phyloP scores from a whole-genome alignment of 768 basidiomycete genomes.

The Trametes villosa region DNA sequence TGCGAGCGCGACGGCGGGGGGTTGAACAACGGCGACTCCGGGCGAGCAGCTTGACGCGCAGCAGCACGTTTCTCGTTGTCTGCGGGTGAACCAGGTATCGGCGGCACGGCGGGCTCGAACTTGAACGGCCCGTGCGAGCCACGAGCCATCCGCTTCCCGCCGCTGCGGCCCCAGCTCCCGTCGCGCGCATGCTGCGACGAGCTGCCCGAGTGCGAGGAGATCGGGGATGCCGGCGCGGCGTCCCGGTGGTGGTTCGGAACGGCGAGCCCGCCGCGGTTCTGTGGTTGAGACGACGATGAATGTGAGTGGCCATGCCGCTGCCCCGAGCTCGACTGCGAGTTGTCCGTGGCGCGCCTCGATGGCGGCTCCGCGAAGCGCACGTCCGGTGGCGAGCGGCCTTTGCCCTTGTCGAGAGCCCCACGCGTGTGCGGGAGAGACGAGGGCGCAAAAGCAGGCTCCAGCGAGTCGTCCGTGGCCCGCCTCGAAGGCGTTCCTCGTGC shows the following conservation, averaged over 20 bases:
- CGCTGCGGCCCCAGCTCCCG: conserved; percentile 63
- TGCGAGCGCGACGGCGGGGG: conserved; percentile 9
- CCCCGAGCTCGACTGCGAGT: conserved; percentile 19
- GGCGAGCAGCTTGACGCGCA: neutral
- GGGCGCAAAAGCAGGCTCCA: conserved; percentile 3
- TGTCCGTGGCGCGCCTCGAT: conserved; percentile 22
- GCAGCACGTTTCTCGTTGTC: conserved; percentile 24
- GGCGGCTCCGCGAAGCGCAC: conserved; percentile 17
- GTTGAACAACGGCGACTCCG: conserved; percentile 10
- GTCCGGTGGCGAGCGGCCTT: conserved; percentile 3
- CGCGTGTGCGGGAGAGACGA: conserved; percentile 8
- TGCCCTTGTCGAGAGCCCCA: conserved; percentile 11
- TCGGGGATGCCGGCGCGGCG: conserved; percentile 23
- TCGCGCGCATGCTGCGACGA: conserved; percentile 21
- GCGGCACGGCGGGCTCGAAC: conserved; percentile 70
- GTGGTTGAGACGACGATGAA: neutral
- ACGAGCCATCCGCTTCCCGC: conserved; percentile 43
- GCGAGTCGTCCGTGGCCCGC: neutral
- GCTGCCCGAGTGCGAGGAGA: conserved; percentile 29
- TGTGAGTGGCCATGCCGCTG: neutral
- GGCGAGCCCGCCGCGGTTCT: neutral
- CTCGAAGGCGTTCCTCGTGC: conserved; percentile 19
- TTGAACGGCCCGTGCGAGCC: conserved; percentile 63
- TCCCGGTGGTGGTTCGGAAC: conserved; percentile 17
- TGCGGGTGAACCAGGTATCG: conserved; percentile 38